Percentiles rank a stretch among this genome's conserved stretches.
Conservation (phyloP, 352 stramenopile genomes). For the Hyaloperonospora arabidopsidis region DNA sequence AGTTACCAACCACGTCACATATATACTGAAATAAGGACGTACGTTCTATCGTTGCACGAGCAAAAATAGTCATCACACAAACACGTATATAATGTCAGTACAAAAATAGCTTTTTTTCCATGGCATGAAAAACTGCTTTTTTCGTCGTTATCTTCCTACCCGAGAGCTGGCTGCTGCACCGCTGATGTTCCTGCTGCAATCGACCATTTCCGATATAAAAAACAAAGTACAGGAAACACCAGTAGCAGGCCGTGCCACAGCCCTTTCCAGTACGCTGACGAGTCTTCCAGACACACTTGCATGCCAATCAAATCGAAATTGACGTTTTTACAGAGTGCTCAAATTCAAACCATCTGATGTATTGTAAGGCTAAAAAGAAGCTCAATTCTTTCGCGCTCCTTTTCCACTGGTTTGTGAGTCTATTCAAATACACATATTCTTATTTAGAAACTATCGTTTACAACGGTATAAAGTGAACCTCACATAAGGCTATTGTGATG, state of each 20-base stretch:
- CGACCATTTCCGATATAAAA: slow-evolving; percentile 46
- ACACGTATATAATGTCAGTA: background rate
- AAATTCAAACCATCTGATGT: no score
- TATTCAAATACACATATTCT: no score
- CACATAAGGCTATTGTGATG: no score
- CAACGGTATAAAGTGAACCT: no score
- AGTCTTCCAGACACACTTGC: slow-evolving; percentile 27
- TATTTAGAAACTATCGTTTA: no score
- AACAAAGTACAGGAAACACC: slow-evolving; percentile 35
- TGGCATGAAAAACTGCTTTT: no score
- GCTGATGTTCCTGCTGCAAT: slow-evolving; percentile 13
- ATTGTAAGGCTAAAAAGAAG: no score
- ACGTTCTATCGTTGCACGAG: slow-evolving; percentile 26
- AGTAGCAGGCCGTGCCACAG: slow-evolving; percentile 46
- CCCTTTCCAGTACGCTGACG: slow-evolving; percentile 40
- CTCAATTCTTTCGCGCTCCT: no score
- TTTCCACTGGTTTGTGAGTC: no score
- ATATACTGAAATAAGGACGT: slow-evolving; percentile 10
- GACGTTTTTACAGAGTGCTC: no score
- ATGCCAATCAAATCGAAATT: slow-evolving; percentile 8
- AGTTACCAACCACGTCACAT: background rate
- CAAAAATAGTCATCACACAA: background rate
- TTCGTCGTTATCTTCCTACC: slow-evolving; percentile 35
- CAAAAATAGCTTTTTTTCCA: background rate
- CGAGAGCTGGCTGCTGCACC: slow-evolving; percentile 30